Evolutionary conservation across 2,329 filamentous ascomycete species (phyloP), one percentile per base, ranked within the genome.

Genomic region (Onygenales sp.): DNA sequence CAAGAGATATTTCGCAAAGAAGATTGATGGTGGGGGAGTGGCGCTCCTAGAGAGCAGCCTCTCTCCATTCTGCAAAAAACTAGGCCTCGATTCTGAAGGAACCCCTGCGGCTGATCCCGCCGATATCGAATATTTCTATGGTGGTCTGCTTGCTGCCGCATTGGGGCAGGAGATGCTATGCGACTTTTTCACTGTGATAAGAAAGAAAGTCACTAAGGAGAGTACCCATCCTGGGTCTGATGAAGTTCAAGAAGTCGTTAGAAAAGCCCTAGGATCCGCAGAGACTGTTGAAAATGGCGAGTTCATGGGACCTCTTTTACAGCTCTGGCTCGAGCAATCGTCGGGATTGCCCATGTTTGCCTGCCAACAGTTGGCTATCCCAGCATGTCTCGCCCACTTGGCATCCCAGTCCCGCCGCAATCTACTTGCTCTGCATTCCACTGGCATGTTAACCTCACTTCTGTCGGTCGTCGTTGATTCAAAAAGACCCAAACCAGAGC

Each of bases 101-200:
- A 21, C 35, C 13, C 31, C 35, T 44, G n/a, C n/a, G 10, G 33
- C 45, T 43, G 54, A 54, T 11, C 45, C 53, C 7, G 17, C 41
- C 21, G 83, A 87, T 58, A 77, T 83, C 44, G 87, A 94, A 60
- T 86, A 91, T 67, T 77, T 94, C 3, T 94, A 94, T 69, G 89
- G 89, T 32, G 85, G 86, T 61, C 79, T 96, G 7, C 77, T 95
- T 49, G 82, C 87, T 5, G 92, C 94, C 70, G 84, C 86, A 1
- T 71, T 95, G 50, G 86, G 89, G 53, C 86, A 95, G 66, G 83
- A 89, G 64, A 80, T 83, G 44, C 76, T 92, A 55, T 82, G 86
- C 51, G 75, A 80, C 53, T 75, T 93, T 48, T 93, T 88, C 65
- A 69, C 65, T 59, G 71, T 56, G 57, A 64, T 66, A 61, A 66